Evolutionary conservation across 1,139 yeast genomes (phyloP), one percentile per base, ranked within the genome.

Genomic region (Protomyces macrosporus): DNA sequence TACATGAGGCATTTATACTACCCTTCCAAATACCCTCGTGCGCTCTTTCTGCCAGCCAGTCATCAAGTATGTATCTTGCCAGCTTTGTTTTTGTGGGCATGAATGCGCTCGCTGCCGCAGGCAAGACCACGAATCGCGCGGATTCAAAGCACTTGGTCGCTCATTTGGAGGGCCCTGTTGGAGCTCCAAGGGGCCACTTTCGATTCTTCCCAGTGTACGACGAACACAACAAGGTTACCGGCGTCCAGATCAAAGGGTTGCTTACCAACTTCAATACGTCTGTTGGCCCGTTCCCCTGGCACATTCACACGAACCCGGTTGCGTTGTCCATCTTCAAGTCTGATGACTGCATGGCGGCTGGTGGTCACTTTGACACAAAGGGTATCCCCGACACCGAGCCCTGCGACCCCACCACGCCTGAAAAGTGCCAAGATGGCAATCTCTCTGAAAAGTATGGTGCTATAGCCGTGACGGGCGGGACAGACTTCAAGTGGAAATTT

Each of bases 381-480:
- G 35, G 36, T 14, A 33, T 51, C 14, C 45, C 52, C 6, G 62
- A 58, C 16, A 33, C 55, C 1, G 23, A 30, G 2, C 23, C 45
- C 6, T 58, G 62, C n/a, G 35, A 45, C 36, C 35, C 54, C 32
- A 42, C 37, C 30, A 37, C 37, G 34, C 52, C 39, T 9, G 52
- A 39, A 5, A 10, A 23, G 3, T 58, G 62, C 52, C 62, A 58
- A 34, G 56, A 32, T 3, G 62, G 62, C 10, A 52, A 58, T 30
- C 39, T 58, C 42, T 39, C 50, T 35, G 62, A 56, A 12, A 58
- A 58, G 34, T 34, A 40, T 34, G 62, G 56, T n/a, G 37, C 33
- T 14, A 51, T 58, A 9, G 56, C 52, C 3, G 62, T 40, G 4
- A 7, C 45, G 10, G 42, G 39, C 40, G 53, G 30, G 36, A 33